Base-by-base conservation (phyloP, 495 filamentous ascomycete species). In the Penicillium cataractarum region DNA sequence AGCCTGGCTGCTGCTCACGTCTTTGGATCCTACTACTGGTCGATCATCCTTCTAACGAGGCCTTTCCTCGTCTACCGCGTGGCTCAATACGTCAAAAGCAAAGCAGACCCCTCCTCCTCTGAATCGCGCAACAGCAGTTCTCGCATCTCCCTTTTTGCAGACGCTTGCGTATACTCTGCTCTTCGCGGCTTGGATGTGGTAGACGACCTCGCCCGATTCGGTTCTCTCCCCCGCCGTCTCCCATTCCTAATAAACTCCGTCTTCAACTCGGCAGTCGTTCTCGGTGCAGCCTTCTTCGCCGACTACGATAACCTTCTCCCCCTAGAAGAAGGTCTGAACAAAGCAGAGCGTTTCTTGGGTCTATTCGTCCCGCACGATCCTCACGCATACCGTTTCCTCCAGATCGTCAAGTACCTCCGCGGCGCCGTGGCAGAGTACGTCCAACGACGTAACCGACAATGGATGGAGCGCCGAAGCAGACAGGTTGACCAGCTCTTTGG, bases 211-310 rank as follows among this genome's bases (percentile, higher is more conserved):
- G 74, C 83, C 33, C 82, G 84, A 57, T 83, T 79, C 17, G 69
- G 78, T 12, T 87, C 89, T 60, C 78, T 92, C n/a, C 86, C 89
- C 0, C 83, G 80, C 46, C 79, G 89, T 27, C 84, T 91, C 51
- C 88, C 89, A 0, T 89, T 90, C 57, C 73, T 90, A 63, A 87
- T 90, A 60, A 90, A 92, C 67, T 90, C 88, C 48, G 84, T 90
- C 54, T 92, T 92, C 70, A 84, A 89, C 35, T 88, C 88, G 3
- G 87, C 88, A 3, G 78, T 92, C 4, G 82, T 91, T 10, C 77
- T 92, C 3, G 79, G 89, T 31, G 83, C 88, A 55, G 90, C 89
- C 56, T 87, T 90, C 65, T 91, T 91, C 64, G 84, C 87, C 4
- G 81, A 79, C 26, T 81, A 90, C 26, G 89, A 86, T 66, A 79